A percentile compares a stretch with the other conserved stretches of the same genome.
phyloP scores from a whole-genome alignment of 108 stramenopile genomes.

The Nitzschia sp. region DNA sequence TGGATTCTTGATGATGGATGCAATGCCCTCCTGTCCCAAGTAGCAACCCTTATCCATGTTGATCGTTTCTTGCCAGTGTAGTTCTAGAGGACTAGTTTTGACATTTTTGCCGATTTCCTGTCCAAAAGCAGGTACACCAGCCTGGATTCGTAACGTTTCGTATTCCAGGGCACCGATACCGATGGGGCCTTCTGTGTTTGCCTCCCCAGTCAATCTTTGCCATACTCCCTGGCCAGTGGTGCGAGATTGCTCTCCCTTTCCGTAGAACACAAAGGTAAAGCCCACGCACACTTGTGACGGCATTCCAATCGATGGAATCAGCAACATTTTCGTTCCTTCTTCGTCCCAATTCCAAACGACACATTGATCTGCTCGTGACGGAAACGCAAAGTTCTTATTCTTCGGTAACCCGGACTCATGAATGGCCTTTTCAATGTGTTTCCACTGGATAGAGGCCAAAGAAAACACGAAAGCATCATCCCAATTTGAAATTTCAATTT shows the following conservation, averaged over 20 bases:
- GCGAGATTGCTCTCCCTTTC: not conserved
- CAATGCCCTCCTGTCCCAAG: conserved; percentile 84
- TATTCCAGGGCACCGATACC: conserved; percentile 73
- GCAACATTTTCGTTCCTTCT: conserved; percentile 7
- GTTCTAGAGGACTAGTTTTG: conserved; percentile 63
- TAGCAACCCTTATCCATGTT: conserved; percentile 85
- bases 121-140: conserved; percentile 49
- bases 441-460: conserved; percentile 53
- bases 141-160: conserved; percentile 79
- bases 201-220: conserved; percentile 54
- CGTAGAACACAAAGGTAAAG: conserved; percentile 59
- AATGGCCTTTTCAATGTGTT: conserved; percentile 45
- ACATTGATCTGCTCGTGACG: conserved; percentile 6
- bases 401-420: conserved; percentile 8
- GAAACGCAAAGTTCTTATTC: conserved; percentile 9
- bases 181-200: conserved; percentile 64
- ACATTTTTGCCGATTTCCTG: conserved; percentile 27
- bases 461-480: conserved; percentile 37
- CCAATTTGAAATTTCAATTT: conserved; percentile 45
- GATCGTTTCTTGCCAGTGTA: conserved; percentile 52
- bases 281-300: conserved; percentile 51
- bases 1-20: conserved; percentile 80
- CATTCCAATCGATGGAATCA: conserved; percentile 46
- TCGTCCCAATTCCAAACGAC: conserved; percentile 18
- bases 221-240: conserved; percentile 42